Conservation (phyloP, 306 rosid genomes). For the Pueraria montana region DNA sequence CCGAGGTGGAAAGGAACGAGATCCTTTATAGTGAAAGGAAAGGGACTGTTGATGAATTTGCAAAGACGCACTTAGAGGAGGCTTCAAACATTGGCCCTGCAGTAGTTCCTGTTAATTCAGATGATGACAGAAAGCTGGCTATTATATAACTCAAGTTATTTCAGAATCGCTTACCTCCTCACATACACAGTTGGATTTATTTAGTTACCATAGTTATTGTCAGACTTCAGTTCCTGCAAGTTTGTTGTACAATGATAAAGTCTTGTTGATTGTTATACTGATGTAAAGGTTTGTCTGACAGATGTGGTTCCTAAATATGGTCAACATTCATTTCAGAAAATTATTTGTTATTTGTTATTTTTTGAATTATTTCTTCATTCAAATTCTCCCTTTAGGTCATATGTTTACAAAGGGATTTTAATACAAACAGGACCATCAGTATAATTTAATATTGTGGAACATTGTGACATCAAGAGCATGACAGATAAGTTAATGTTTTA, state of each 20-base stretch:
- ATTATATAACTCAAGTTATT: conserved; percentile 46
- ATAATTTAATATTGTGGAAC: conserved; percentile 13
- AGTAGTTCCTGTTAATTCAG: conserved; percentile 67
- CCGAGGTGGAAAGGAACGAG: conserved; percentile 70
- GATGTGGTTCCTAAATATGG: conserved; percentile 25
- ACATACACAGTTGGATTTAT: conserved; percentile 33
- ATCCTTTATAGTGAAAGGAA: conserved; percentile 58
- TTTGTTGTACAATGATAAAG: conserved; percentile 27
- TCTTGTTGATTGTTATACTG: conserved; percentile 37
- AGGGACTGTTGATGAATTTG: conserved; percentile 51
- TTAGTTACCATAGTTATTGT: conserved; percentile 27
- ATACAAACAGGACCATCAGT: not conserved
- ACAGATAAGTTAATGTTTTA: not conserved
- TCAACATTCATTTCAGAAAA: conserved; percentile 39
- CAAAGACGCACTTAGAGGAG: conserved; percentile 37
- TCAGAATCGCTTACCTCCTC: conserved; percentile 29
- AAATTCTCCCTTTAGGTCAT: not conserved
- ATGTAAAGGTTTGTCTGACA: conserved; percentile 38
- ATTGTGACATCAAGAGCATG: not conserved
- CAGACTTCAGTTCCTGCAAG: conserved; percentile 31
- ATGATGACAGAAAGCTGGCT: conserved; percentile 54
- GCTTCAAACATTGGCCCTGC: conserved; percentile 55
- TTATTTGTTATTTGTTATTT: conserved; percentile 45
- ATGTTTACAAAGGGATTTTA: not conserved
- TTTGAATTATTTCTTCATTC: conserved; percentile 14